Evolutionary conservation across 805 yeast species (phyloP).

Genomic region (Starmerella scarabaei): DNA sequence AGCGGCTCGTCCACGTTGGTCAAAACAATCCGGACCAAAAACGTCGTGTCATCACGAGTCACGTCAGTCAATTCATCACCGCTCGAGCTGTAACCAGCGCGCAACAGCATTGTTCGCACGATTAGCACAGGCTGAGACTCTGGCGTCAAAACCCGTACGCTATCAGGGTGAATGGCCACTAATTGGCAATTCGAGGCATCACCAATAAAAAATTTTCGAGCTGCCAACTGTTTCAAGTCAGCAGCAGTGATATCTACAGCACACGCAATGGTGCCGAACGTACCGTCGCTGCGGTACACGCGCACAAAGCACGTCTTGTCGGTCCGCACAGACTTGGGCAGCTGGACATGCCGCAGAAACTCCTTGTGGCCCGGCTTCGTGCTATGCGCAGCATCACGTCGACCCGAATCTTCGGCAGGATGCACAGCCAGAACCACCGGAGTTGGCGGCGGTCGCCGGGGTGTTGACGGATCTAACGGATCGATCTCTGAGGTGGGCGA

Average conservation of each 20-base stretch:
- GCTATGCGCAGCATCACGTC: neutral
- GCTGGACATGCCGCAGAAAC: constrained; percentile 13
- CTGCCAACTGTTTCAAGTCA: constrained; percentile 57
- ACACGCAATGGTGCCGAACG: constrained; percentile 72
- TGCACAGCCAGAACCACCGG: neutral
- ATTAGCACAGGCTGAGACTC: constrained; percentile 12
- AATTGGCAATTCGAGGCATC: constrained; percentile 16
- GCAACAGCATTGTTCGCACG: constrained; percentile 10
- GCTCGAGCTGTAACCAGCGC: constrained; percentile 16
- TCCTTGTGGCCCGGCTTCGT: neutral
- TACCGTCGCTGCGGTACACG: constrained; percentile 70
- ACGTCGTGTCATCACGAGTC: constrained; percentile 20
- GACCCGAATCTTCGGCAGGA: neutral
- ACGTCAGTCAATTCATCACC: constrained; percentile 12
- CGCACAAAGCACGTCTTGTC: constrained; percentile 33
- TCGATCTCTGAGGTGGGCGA: neutral
- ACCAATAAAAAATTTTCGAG: constrained; percentile 46
- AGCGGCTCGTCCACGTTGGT: constrained; percentile 12
- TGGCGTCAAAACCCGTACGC: constrained; percentile 11
- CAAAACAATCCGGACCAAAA: constrained; percentile 19
- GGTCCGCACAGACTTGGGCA: constrained; percentile 8
- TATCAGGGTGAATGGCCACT: constrained; percentile 11
- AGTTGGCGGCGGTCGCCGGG: too few relatives aligned
- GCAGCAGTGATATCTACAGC: constrained; percentile 64
- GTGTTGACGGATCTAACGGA: neutral